Evolutionary conservation across 2,329 filamentous ascomycete species (phyloP), one percentile per base, ranked within the genome.

Genomic region (Botryotinia globosa): DNA sequence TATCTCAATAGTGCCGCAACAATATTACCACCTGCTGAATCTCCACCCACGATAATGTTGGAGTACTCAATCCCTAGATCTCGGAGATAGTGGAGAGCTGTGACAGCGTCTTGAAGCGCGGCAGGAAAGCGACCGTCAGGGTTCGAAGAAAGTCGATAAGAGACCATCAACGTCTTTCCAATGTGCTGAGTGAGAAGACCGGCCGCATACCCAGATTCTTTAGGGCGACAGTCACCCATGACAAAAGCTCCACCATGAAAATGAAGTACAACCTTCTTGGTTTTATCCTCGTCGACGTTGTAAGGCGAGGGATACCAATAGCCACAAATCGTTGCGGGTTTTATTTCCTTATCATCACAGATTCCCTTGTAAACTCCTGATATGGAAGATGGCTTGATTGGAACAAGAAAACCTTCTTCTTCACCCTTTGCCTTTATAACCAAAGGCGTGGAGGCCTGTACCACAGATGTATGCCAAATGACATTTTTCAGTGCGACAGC

Each of bases 201-300:
- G 10, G 80, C 79, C 6, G 77, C 72, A 74, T 79, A 81, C 1
- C 82, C 81, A 16, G 77, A 77, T 63, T 81, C 80, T 48, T 74
- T 73, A 14, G 79, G 81, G 34, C 84, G 76, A 22, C 83, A 83
- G 73, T 84, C 82, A 64, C 83, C 84, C 32, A 82, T 77, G 2
- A 85, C 82, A 75, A 82, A 87, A 2, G 83, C 85, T 65, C 85
- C 85, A 25, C 69, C 69, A 29, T 86, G 85, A 71, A 86, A 80
- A 73, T 86, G 85, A 8, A 86, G 78, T 12, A 85, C 76, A 4
- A 85, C 81, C n/a, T 51, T 68, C n/a, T 68, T 72, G 25, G 62
- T 44, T 39, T 61, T 61, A 25, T 68, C 64, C 32, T 63, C 32
- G 4, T 56, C 54, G 10, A 44, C 71, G 4, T 58, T 67, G 32